A percentile compares a stretch with the other conserved stretches of the same genome.
These are phyloP conservation scores for Exsudoporus frostii DNA, from an alignment of 768 basidiomycete species.

Conservation along the genomic window DNA sequence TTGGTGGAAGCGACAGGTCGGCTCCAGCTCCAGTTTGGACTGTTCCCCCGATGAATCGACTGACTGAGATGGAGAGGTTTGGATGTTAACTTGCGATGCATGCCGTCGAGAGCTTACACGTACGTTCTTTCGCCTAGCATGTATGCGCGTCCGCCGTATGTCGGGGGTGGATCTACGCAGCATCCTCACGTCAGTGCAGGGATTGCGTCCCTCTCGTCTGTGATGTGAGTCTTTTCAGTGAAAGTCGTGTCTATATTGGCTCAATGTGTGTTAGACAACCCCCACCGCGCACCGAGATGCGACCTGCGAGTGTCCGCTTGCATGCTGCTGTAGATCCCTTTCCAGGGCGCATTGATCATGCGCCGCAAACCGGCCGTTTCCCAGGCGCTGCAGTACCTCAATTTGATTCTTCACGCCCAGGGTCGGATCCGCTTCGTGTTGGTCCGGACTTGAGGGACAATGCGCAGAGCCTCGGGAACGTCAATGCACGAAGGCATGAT, in stretches of 20 bases:
- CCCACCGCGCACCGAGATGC: background rate
- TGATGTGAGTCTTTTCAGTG: background rate
- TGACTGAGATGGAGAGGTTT: conserved; percentile 4
- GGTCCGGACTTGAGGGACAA: background rate
- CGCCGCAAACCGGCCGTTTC: background rate
- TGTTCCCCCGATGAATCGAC: background rate
- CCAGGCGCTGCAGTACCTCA: background rate
- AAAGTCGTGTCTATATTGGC: background rate
- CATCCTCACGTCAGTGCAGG: background rate
- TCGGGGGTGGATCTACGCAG: background rate
- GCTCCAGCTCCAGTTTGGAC: conserved; percentile 1
- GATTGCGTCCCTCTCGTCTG: background rate
- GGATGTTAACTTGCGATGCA: background rate
- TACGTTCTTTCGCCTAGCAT: background rate
- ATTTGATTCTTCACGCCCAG: background rate
- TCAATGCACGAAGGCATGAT: background rate
- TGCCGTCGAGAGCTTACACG: background rate
- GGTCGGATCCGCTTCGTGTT: background rate
- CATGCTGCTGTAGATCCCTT: background rate
- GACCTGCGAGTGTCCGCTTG: background rate
- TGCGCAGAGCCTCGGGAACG: background rate
- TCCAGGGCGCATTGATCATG: background rate
- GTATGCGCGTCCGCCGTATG: background rate
- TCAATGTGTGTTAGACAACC: conserved; percentile 4
- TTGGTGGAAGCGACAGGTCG: conserved; percentile 2